Conservation (phyloP, 495 filamentous ascomycete species). For the Trichocladium antarcticum region DNA sequence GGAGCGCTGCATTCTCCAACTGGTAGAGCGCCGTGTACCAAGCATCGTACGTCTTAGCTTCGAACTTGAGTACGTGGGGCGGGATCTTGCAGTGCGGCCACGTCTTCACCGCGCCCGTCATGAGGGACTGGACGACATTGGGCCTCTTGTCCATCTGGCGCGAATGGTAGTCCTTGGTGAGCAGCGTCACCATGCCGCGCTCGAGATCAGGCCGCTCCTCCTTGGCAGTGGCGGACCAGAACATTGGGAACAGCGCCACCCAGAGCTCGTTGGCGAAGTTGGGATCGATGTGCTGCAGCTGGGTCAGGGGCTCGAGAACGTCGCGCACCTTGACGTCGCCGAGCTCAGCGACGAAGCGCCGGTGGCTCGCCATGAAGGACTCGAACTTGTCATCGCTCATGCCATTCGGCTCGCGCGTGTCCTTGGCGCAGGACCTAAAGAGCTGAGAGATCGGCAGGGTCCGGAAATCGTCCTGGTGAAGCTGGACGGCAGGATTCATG, state of each 20-base stretch:
- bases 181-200: slow-evolving; percentile 69
- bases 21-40: slow-evolving; percentile 86
- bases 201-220: slow-evolving; percentile 89
- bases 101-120: slow-evolving; percentile 72
- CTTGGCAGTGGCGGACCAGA: slow-evolving; percentile 75
- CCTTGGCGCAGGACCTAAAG: slow-evolving; percentile 58
- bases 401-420: slow-evolving; percentile 55
- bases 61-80: slow-evolving; percentile 88
- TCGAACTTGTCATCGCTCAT: slow-evolving; percentile 79
- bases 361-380: slow-evolving; percentile 61
- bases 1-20: slow-evolving; percentile 73
- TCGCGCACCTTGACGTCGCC: slow-evolving; percentile 77
- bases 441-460: slow-evolving; percentile 58
- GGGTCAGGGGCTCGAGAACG: slow-evolving; percentile 79
- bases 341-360: slow-evolving; percentile 69
- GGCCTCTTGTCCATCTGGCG: slow-evolving; percentile 88
- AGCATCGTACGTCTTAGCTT: slow-evolving; percentile 80
- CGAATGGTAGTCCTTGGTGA: slow-evolving; percentile 91
- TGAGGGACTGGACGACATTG: slow-evolving; percentile 83
- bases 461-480: slow-evolving; percentile 76
- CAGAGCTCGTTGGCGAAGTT: slow-evolving; percentile 76
- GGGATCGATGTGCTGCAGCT: slow-evolving; percentile 82
- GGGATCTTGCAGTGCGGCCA: slow-evolving; percentile 83
- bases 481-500: slow-evolving; percentile 59
- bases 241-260: slow-evolving; percentile 82